phyloP scores from a whole-genome alignment of 2,329 filamentous ascomycete genomes.

The Sclerotinia trifoliorum region DNA sequence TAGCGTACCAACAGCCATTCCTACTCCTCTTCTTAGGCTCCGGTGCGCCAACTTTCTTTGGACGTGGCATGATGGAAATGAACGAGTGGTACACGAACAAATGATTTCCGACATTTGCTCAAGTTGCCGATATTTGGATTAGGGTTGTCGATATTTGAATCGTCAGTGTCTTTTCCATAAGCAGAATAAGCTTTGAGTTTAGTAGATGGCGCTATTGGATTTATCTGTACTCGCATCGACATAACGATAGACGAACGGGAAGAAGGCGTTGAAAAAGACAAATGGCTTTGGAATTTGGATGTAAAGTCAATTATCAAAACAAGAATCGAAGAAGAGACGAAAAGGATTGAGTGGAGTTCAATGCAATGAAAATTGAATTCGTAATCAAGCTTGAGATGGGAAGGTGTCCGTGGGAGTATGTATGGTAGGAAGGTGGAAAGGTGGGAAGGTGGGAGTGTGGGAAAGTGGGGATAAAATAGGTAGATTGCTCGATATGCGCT shows the following conservation, averaged over 20 bases:
- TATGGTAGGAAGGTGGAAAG: background rate
- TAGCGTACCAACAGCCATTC: constrained; percentile 64
- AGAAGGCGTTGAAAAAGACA: background rate
- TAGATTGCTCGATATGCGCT: background rate
- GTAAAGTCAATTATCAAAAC: background rate
- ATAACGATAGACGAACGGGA: background rate
- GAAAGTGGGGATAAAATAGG: background rate
- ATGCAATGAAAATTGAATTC: background rate
- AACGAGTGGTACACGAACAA: background rate
- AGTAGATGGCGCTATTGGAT: background rate
- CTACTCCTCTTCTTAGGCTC: constrained; percentile 66
- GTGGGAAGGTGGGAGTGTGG: background rate
- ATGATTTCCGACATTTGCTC: constrained; percentile 11
- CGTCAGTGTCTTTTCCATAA: background rate
- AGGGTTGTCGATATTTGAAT: background rate
- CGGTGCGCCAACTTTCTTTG: constrained; percentile 60
- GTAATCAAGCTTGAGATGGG: background rate
- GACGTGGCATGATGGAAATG: constrained; percentile 56
- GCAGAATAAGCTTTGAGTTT: background rate
- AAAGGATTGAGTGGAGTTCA: background rate
- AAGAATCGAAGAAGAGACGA: background rate
- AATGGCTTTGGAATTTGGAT: background rate
- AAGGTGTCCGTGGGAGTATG: constrained; percentile 1
- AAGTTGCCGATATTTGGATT: background rate
- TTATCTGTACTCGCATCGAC: background rate